phyloP scores from a whole-genome alignment of 2,329 filamentous ascomycete genomes.

The Raffaelea ambrosiae region DNA sequence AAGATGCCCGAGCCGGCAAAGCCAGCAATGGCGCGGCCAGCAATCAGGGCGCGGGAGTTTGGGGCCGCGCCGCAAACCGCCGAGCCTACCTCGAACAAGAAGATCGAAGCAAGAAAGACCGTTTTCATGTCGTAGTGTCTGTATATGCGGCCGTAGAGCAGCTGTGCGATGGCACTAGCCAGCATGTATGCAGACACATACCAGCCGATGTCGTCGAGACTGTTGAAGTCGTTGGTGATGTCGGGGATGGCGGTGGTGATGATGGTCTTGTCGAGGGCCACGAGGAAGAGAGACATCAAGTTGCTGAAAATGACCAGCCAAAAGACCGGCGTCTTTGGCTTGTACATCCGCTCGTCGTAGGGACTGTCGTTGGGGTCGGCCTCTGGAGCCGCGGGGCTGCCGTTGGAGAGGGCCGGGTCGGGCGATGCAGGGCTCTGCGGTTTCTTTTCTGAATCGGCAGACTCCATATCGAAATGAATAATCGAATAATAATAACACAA shows the following conservation, averaged over 20 bases:
- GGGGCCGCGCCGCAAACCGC: slow-evolving; percentile 30
- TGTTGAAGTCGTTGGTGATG: slow-evolving; percentile 6
- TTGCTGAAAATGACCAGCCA: neutral
- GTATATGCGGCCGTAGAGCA: slow-evolving; percentile 30
- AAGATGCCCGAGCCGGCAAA: slow-evolving; percentile 29
- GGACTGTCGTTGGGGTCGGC: neutral
- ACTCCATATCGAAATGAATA: too few species aligned
- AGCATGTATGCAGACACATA: slow-evolving; percentile 5
- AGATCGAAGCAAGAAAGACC: slow-evolving; percentile 20
- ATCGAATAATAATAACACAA: too few species aligned
- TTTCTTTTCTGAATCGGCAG: too few species aligned
- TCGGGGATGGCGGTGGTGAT: slow-evolving; percentile 26
- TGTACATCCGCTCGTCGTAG: neutral
- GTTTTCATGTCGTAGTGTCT: slow-evolving; percentile 26
- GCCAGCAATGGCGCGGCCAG: slow-evolving; percentile 30
- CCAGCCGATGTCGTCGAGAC: slow-evolving; percentile 6
- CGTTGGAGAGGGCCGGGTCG: too few species aligned
- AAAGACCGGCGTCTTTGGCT: neutral
- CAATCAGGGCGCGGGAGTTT: slow-evolving; percentile 27
- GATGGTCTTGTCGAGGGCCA: slow-evolving; percentile 12
- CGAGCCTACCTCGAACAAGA: slow-evolving; percentile 27
- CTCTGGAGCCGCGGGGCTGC: too few species aligned
- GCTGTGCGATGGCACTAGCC: slow-evolving; percentile 6
- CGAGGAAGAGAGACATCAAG: neutral
- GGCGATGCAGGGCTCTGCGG: too few species aligned